A percentile compares a stretch with the other conserved stretches of the same genome.
These are phyloP conservation scores for Caryopteris hybrid DNA, from an alignment of 305 asterid species.

Conservation along the genomic window DNA sequence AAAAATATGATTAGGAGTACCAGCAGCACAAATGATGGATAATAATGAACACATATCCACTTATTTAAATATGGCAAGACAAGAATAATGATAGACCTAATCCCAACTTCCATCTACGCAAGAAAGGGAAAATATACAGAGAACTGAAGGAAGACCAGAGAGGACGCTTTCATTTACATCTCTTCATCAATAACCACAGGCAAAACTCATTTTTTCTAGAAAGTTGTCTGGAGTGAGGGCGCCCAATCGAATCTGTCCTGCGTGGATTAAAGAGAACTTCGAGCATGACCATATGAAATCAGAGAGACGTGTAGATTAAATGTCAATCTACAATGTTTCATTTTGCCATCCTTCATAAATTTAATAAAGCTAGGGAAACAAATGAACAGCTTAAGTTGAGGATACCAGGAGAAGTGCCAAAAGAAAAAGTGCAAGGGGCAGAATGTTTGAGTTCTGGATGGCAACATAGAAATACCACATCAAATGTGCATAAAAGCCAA, in stretches of 20 bases:
- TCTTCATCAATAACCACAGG: background rate
- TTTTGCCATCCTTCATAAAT: background rate
- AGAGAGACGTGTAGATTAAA: background rate
- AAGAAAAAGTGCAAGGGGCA: background rate
- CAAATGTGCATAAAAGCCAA: background rate
- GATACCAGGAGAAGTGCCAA: background rate
- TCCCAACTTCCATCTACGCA: slow-evolving; percentile 2
- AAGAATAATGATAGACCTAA: background rate
- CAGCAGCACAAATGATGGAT: background rate
- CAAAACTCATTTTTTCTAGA: background rate
- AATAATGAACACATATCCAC: background rate
- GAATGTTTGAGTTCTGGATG: background rate
- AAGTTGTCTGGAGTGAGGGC: background rate
- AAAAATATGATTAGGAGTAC: too few species aligned
- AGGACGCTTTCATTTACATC: slow-evolving; percentile 4
- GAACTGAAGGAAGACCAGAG: background rate
- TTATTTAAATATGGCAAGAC: background rate
- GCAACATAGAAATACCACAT: background rate
- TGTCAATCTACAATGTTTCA: background rate
- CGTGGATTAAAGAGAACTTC: background rate
- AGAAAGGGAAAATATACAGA: slow-evolving; percentile 6
- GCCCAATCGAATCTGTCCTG: background rate
- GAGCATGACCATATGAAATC: background rate
- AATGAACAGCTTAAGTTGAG: background rate
- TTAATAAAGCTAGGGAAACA: background rate